Conservation (phyloP, 2,329 filamentous ascomycete genomes). For the Claviceps lovelessii region DNA sequence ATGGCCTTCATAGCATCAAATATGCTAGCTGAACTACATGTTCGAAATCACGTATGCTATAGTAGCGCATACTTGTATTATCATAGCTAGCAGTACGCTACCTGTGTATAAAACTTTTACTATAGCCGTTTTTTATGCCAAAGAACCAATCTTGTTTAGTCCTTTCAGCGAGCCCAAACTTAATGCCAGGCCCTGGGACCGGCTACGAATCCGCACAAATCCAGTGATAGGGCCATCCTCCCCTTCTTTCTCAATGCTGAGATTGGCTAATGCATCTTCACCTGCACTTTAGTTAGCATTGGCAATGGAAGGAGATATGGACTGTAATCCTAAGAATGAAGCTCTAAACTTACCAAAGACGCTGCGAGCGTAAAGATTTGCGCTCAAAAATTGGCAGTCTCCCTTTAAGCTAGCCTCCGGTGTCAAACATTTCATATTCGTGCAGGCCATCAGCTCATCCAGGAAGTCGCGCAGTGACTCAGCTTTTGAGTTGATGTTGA, state of each 20-base stretch:
- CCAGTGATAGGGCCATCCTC: constrained; percentile 91
- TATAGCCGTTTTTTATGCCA: constrained; percentile 10
- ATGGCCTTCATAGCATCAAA: neutral
- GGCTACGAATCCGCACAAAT: constrained; percentile 93
- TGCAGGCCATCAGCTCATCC: constrained; percentile 87
- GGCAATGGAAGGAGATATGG: neutral
- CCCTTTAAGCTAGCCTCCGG: constrained; percentile 93
- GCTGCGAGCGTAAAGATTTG: constrained; percentile 89
- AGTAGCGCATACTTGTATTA: neutral
- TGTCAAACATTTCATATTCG: constrained; percentile 96
- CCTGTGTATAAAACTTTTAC: neutral
- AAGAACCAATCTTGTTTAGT: constrained; percentile 60
- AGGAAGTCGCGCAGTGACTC: constrained; percentile 86
- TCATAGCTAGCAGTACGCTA: neutral
- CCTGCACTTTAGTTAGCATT: constrained; percentile 39
- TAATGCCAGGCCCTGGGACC: constrained; percentile 85
- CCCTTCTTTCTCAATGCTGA: constrained; percentile 96
- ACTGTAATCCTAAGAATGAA: neutral
- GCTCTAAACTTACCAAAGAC: constrained; percentile 71
- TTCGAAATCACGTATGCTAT: neutral
- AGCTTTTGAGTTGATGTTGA: constrained; percentile 98
- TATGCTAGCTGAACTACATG: too few relatives aligned
- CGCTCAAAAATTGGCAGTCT: constrained; percentile 94
- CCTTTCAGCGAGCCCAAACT: constrained; percentile 92
- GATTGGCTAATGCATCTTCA: constrained; percentile 91